Conservation (phyloP, 805 yeast species). For the Lachancea thermotolerans region DNA sequence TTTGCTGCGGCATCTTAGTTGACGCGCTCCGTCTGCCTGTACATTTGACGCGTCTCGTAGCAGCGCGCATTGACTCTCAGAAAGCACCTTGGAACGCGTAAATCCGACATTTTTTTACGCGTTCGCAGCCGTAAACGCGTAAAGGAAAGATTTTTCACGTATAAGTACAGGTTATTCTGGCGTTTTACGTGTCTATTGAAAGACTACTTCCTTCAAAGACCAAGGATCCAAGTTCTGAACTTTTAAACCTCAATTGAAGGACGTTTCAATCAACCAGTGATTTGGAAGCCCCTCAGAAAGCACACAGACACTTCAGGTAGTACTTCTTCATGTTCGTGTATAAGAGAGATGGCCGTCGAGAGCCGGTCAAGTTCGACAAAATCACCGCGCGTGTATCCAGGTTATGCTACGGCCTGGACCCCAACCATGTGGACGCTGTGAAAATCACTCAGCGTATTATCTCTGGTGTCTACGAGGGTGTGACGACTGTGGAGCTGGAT, state of each 20-base stretch:
- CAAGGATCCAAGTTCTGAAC: too few species aligned
- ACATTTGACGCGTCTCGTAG: background rate
- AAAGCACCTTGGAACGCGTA: background rate
- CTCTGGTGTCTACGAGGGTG: slow-evolving; percentile 95
- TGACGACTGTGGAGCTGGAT: slow-evolving; percentile 82
- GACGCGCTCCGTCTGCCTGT: too few species aligned
- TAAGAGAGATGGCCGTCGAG: slow-evolving; percentile 91
- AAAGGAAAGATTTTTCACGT: background rate
- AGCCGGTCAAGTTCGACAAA: slow-evolving; percentile 91
- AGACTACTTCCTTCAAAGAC: too few species aligned
- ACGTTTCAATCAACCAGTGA: background rate
- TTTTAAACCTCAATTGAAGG: background rate
- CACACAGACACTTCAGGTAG: background rate
- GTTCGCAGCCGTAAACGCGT: background rate
- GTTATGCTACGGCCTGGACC: slow-evolving; percentile 88
- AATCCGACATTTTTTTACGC: background rate
- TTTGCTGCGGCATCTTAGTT: too few species aligned
- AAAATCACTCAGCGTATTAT: slow-evolving; percentile 94
- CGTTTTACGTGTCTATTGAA: background rate
- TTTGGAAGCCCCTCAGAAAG: background rate
- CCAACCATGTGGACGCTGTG: slow-evolving; percentile 88
- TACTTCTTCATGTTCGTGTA: slow-evolving; percentile 60
- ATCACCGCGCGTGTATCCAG: slow-evolving; percentile 93
- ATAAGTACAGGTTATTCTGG: background rate
- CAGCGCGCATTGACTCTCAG: background rate